phyloP scores from a whole-genome alignment of 2,329 filamentous ascomycete species.

The Xylaria polymorpha region DNA sequence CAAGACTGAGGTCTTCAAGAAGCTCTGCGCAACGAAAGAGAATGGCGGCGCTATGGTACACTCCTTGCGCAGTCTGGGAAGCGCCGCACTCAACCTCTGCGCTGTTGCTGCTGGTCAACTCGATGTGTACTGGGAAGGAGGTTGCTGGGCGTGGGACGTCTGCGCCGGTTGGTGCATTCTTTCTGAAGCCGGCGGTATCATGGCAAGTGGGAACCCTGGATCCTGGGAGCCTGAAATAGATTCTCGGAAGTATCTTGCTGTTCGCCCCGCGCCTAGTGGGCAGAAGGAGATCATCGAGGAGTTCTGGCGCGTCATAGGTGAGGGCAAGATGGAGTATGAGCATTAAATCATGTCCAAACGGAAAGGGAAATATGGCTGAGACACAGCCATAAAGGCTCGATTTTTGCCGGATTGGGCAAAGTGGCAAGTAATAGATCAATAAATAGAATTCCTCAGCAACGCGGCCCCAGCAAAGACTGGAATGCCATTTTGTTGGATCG shows the following conservation, averaged over 20 bases:
- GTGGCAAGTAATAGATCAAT: constrained; percentile 29
- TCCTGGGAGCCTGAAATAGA: constrained; percentile 74
- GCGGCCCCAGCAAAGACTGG: constrained; percentile 34
- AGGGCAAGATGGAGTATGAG: constrained; percentile 62
- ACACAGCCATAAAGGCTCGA: constrained; percentile 25
- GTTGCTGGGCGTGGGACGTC: constrained; percentile 88
- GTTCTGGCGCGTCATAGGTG: constrained; percentile 71
- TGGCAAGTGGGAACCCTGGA: constrained; percentile 79
- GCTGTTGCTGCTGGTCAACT: constrained; percentile 76
- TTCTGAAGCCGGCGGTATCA: constrained; percentile 76
- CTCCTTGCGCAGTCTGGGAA: constrained; percentile 75
- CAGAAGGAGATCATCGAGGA: constrained; percentile 72
- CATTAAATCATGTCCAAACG: constrained; percentile 37
- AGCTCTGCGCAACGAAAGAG: constrained; percentile 67
- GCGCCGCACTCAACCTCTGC: constrained; percentile 80
- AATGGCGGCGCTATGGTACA: constrained; percentile 81
- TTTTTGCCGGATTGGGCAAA: constrained; percentile 34
- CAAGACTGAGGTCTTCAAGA: constrained; percentile 74
- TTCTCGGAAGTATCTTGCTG: constrained; percentile 70
- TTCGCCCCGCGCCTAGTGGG: constrained; percentile 68
- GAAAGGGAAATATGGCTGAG: constrained; percentile 21
- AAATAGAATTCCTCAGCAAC: constrained; percentile 36
- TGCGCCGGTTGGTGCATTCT: constrained; percentile 84
- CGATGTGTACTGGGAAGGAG: constrained; percentile 84
- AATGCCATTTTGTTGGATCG: constrained; percentile 40